These are phyloP conservation scores for Plasmodium malariae DNA, from an alignment of 169 alveolate genomes.

Conservation along the genomic window DNA sequence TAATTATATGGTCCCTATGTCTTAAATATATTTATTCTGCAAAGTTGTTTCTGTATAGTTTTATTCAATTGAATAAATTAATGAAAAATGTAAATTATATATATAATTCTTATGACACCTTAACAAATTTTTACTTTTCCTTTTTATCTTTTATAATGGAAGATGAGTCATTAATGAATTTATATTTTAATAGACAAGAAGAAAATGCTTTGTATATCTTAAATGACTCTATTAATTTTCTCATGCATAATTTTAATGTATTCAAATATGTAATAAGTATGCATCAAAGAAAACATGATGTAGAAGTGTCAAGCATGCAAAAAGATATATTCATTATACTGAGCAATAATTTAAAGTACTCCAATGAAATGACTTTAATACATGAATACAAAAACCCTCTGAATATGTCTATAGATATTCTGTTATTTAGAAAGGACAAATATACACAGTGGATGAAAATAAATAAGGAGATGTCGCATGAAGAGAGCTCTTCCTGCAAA, in stretches of 20 bases:
- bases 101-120: slow-evolving; percentile 14
- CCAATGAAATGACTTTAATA: slow-evolving; percentile 6
- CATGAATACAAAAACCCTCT: slow-evolving; percentile 46
- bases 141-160: slow-evolving; percentile 49
- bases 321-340: slow-evolving; percentile 22
- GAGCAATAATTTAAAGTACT: background rate
- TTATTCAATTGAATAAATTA: slow-evolving; percentile 21
- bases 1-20: slow-evolving; percentile 66
- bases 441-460: background rate
- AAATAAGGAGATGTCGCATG: too few relatives aligned
- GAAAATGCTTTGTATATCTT: slow-evolving; percentile 32
- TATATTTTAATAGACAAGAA: slow-evolving; percentile 72
- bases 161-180: slow-evolving; percentile 13
- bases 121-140: slow-evolving; percentile 68
- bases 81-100: slow-evolving; percentile 1
- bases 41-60: slow-evolving; percentile 39
- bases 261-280: slow-evolving; percentile 49
- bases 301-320: slow-evolving; percentile 60
- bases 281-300: slow-evolving; percentile 59
- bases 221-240: slow-evolving; percentile 9
- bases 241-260: slow-evolving; percentile 3
- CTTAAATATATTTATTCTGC: slow-evolving; percentile 71
- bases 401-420: slow-evolving; percentile 64
- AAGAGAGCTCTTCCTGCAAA: too few relatives aligned
- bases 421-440: slow-evolving; percentile 18